Evolutionary conservation across 2,329 filamentous ascomycete genomes (phyloP).

Genomic region (Emmonsia crescens): DNA sequence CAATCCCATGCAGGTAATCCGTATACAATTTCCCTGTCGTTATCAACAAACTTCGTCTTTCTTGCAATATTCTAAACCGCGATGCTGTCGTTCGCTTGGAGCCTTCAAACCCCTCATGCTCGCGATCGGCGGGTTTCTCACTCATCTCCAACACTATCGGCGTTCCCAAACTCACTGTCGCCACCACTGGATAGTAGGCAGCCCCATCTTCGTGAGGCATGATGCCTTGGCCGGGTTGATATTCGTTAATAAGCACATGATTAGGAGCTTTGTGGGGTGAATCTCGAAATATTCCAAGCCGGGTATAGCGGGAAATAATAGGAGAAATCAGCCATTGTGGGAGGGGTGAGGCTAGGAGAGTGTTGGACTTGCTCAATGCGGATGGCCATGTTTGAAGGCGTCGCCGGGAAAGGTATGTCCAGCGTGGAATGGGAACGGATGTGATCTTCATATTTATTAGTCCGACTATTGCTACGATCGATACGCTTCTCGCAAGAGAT

Average conservation of each 20-base stretch:
- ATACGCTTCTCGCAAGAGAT: neutral
- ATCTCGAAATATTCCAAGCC: slow-evolving; percentile 41
- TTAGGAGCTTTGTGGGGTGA: slow-evolving; percentile 72
- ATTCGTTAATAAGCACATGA: slow-evolving; percentile 91
- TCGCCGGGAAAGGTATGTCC: slow-evolving; percentile 80
- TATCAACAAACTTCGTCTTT: slow-evolving; percentile 61
- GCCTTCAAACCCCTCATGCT: slow-evolving; percentile 36
- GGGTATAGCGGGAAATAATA: slow-evolving; percentile 46
- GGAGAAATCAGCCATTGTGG: slow-evolving; percentile 65
- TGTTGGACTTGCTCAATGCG: slow-evolving; percentile 62
- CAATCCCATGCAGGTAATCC: slow-evolving; percentile 50
- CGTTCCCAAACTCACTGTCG: slow-evolving; percentile 75
- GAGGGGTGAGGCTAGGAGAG: slow-evolving; percentile 59
- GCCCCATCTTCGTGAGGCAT: slow-evolving; percentile 92
- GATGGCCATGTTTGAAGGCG: slow-evolving; percentile 87
- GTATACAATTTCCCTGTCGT: slow-evolving; percentile 45
- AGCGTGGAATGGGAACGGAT: slow-evolving; percentile 60
- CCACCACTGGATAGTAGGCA: slow-evolving; percentile 79
- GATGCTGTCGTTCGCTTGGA: slow-evolving; percentile 27
- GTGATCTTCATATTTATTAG: slow-evolving; percentile 34
- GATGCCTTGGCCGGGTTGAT: slow-evolving; percentile 78
- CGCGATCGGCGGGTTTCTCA: slow-evolving; percentile 38
- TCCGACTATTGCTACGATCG: neutral
- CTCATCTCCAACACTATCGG: slow-evolving; percentile 70
- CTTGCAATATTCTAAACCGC: slow-evolving; percentile 61